Evolutionary conservation across 306 rosid species (phyloP).

Genomic region (Cicer cuneatum): DNA sequence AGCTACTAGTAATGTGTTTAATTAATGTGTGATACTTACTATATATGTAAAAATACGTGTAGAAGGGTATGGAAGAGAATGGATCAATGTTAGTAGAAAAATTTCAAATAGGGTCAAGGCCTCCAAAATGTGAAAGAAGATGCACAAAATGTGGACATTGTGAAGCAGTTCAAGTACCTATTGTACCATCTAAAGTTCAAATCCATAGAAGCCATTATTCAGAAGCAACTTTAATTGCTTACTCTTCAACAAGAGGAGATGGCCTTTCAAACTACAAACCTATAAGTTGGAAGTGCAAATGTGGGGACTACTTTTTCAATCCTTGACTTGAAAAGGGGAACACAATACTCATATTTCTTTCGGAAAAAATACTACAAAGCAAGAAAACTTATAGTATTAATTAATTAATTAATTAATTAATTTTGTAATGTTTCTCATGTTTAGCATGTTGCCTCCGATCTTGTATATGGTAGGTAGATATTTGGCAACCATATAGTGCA

Average conservation of each 20-base stretch:
- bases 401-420: not conserved
- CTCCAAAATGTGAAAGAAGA: slow-evolving; percentile 69
- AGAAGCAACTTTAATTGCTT: slow-evolving; percentile 3
- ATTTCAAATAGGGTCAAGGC: slow-evolving; percentile 70
- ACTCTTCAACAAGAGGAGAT: slow-evolving; percentile 58
- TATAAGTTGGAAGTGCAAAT: slow-evolving; percentile 87
- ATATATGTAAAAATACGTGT: not conserved
- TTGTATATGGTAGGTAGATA: slow-evolving; percentile 41
- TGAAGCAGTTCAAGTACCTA: slow-evolving; percentile 85
- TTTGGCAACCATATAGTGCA: slow-evolving; percentile 33
- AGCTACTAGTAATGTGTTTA: not conserved
- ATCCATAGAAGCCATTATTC: slow-evolving; percentile 46
- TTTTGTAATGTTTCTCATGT: slow-evolving; percentile 3
- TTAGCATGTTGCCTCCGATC: slow-evolving; percentile 15
- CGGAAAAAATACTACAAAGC: not conserved
- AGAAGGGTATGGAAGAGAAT: slow-evolving; percentile 46
- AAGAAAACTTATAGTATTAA: not conserved
- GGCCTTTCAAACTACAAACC: slow-evolving; percentile 81
- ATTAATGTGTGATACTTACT: not conserved
- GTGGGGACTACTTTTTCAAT: slow-evolving; percentile 71
- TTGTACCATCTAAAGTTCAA: slow-evolving; percentile 50
- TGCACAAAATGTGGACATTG: slow-evolving; percentile 68
- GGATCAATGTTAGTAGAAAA: slow-evolving; percentile 36
- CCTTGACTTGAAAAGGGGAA: slow-evolving; percentile 51
- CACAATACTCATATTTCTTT: slow-evolving; percentile 22